These are phyloP conservation scores for Rhizopogon vulgaris DNA, from an alignment of 768 basidiomycete genomes.

Conservation along the genomic window DNA sequence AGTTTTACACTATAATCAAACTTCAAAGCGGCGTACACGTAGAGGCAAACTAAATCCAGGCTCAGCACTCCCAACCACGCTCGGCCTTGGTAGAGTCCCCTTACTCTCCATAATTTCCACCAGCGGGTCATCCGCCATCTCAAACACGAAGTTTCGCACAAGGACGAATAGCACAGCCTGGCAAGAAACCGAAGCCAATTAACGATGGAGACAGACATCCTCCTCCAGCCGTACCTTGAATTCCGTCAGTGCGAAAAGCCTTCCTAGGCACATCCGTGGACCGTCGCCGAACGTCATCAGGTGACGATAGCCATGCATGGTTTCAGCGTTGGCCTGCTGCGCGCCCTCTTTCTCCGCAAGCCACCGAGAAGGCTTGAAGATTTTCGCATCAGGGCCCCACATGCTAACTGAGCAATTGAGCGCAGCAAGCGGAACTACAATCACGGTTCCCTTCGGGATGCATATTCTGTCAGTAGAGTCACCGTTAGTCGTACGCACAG, in stretches of 20 bases:
- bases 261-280: slow-evolving; percentile 39
- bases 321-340: slow-evolving; percentile 17
- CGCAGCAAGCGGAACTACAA: slow-evolving; percentile 32
- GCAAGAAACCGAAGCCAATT: background rate
- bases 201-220: background rate
- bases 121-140: slow-evolving; percentile 29
- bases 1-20: background rate
- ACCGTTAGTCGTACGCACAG: slow-evolving; percentile 23
- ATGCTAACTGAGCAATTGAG: slow-evolving; percentile 35
- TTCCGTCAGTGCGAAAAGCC: slow-evolving; percentile 34
- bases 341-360: slow-evolving; percentile 22
- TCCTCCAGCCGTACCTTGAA: slow-evolving; percentile 28
- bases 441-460: slow-evolving; percentile 33
- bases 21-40: slow-evolving; percentile 1
- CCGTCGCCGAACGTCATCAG: slow-evolving; percentile 41
- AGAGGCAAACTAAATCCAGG: slow-evolving; percentile 11
- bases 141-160: slow-evolving; percentile 30
- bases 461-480: slow-evolving; percentile 22
- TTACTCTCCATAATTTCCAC: slow-evolving; percentile 23
- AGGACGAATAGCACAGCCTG: slow-evolving; percentile 34
- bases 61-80: slow-evolving; percentile 15
- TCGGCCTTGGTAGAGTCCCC: slow-evolving; percentile 30
- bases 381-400: slow-evolving; percentile 41
- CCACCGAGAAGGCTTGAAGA: slow-evolving; percentile 41
- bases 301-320: slow-evolving; percentile 32